Evolutionary conservation across 192 early-diverging fungal genomes (phyloP).

Genomic region (Backusella australiensis): DNA sequence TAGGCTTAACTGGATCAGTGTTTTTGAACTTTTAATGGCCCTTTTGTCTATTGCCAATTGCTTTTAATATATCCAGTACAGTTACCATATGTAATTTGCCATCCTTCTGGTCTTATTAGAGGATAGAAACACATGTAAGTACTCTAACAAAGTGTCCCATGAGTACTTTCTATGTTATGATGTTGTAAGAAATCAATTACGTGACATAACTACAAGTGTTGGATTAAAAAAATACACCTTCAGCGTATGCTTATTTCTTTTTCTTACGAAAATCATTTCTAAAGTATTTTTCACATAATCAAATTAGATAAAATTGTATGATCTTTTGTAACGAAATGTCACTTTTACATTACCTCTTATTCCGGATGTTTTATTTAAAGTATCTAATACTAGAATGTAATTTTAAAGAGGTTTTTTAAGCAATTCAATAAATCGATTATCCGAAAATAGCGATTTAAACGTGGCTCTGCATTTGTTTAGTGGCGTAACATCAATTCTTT

Average conservation of each 20-base stretch:
- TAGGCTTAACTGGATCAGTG: slow-evolving; percentile 12
- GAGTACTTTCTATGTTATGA: slow-evolving; percentile 38
- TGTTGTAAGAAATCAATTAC: slow-evolving; percentile 53
- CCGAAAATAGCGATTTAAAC: slow-evolving; percentile 53
- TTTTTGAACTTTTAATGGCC: slow-evolving; percentile 40
- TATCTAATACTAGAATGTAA: slow-evolving; percentile 57
- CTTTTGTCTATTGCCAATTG: slow-evolving; percentile 51
- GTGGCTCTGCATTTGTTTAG: slow-evolving; percentile 53
- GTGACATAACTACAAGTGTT: slow-evolving; percentile 50
- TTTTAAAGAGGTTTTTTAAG: slow-evolving; percentile 43
- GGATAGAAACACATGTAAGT: slow-evolving; percentile 53
- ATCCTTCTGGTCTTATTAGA: slow-evolving; percentile 45
- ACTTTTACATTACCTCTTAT: slow-evolving; percentile 34
- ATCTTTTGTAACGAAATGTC: slow-evolving; percentile 11
- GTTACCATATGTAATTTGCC: slow-evolving; percentile 9
- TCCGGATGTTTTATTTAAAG: slow-evolving; percentile 46
- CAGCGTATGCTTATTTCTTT: slow-evolving; percentile 46
- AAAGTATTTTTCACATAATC: slow-evolving; percentile 45
- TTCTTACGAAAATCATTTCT: slow-evolving; percentile 42
- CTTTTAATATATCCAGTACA: slow-evolving; percentile 53
- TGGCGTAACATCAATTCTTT: slow-evolving; percentile 50
- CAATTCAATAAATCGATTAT: slow-evolving; percentile 48
- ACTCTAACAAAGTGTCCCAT: slow-evolving; percentile 59
- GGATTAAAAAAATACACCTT: slow-evolving; percentile 47
- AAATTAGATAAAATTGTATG: too few relatives aligned